A percentile compares a stretch with the other conserved stretches of the same genome.
Evolutionary conservation across 495 filamentous ascomycete genomes (phyloP).

Genomic region (Neurospora sp.): DNA sequence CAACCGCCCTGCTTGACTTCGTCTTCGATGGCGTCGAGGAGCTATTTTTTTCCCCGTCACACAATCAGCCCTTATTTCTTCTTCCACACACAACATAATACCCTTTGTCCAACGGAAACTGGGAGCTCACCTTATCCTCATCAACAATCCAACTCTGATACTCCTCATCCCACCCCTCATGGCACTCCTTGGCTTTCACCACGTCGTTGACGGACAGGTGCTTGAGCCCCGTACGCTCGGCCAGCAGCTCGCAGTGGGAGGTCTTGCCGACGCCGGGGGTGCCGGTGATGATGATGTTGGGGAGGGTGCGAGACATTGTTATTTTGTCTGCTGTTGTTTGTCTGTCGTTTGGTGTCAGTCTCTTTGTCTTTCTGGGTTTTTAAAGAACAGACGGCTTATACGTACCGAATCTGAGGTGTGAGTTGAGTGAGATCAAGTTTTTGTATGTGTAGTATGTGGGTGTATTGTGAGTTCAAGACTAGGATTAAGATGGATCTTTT

Average conservation of each 20-base stretch:
- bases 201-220: conserved; percentile 85
- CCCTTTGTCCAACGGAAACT: no score
- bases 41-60: conserved; percentile 30
- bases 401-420: neutral
- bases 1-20: conserved; percentile 70
- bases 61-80: neutral
- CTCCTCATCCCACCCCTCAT: conserved; percentile 78
- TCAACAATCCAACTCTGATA: conserved; percentile 86
- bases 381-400: neutral
- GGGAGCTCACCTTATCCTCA: conserved; percentile 70
- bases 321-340: conserved; percentile 5
- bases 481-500: neutral
- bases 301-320: conserved; percentile 46
- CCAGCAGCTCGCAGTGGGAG: conserved; percentile 71
- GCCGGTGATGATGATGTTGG: conserved; percentile 91
- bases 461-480: neutral
- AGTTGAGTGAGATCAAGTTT: neutral
- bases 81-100: no score
- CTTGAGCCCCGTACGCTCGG: conserved; percentile 51
- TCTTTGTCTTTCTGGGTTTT: no score
- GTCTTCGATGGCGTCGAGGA: conserved; percentile 83
- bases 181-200: conserved; percentile 73
- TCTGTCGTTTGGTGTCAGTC: neutral
- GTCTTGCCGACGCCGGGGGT: conserved; percentile 96
- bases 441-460: neutral